These are phyloP conservation scores for Xylariales sp. DNA, from an alignment of 2,329 filamentous ascomycete genomes.

Conservation along the genomic window DNA sequence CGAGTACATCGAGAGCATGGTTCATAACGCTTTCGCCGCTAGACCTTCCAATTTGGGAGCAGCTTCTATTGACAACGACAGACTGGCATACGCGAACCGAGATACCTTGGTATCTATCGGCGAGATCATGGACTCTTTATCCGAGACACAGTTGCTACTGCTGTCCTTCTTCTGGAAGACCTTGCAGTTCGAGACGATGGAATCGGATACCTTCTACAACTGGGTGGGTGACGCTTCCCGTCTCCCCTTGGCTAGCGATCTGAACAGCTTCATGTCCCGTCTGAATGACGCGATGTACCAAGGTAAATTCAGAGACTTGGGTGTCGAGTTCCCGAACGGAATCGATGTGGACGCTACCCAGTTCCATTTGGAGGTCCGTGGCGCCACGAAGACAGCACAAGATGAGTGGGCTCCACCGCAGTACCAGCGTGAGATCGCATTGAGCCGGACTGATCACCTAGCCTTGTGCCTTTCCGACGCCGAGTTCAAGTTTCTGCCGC, in stretches of 20 bases:
- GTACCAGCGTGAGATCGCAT: conserved; percentile 27
- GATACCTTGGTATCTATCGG: not conserved
- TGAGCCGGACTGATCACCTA: conserved; percentile 37
- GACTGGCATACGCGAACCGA: not conserved
- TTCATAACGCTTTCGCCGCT: not conserved
- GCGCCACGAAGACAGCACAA: conserved; percentile 10
- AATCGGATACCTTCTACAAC: not conserved
- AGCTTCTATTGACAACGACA: not conserved
- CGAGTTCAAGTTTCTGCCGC: conserved; percentile 58
- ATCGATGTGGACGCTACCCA: not conserved
- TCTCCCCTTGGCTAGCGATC: too few species aligned
- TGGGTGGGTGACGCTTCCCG: not conserved
- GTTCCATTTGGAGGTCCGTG: conserved; percentile 12
- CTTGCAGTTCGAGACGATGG: conserved; percentile 9
- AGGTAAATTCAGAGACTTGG: too few species aligned
- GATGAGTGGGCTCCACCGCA: conserved; percentile 18
- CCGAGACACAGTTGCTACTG: not conserved
- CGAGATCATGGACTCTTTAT: not conserved
- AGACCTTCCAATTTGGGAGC: not conserved
- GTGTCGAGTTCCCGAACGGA: not conserved
- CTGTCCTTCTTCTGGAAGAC: conserved; percentile 31
- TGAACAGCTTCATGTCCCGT: too few species aligned
- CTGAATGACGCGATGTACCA: too few species aligned
- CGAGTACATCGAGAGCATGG: not conserved
- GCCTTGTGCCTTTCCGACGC: conserved; percentile 49